Evolutionary conservation across 371 early-diverging fungal species (phyloP), one percentile per base, ranked within the genome.

Genomic region (Gilbertella persicaria): DNA sequence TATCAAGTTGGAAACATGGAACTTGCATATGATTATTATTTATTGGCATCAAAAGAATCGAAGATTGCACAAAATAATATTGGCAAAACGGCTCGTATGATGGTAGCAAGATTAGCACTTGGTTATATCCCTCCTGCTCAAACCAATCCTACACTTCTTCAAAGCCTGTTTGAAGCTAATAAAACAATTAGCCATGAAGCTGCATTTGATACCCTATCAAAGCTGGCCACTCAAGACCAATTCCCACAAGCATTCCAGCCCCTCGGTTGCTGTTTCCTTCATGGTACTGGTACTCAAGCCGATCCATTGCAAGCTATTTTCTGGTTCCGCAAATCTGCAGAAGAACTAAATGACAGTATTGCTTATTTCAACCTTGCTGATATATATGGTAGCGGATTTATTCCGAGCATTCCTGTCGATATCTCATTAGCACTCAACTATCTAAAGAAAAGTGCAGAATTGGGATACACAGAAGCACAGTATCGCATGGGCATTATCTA

Each of bases 31-130:
- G 38, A 45, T 14, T 62, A 73, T 17, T 77, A 71, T 50, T 28
- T 58, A 17, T 45, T 64, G 7, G 78, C 78, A 23, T 69, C 78
- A 20, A 59, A 69, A 23, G 60, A 69, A 35, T 39, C 55, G 7
- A 57, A 58, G 8, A 52, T 77, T 8, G 46, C 44, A n/a, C 52
- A 64, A n/a, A 65, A 48, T n/a, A 56, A 60, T 0, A 59, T 68
- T 39, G 73, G 74, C 7, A 64, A 61, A 16, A 62, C 64, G 1
- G 62, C 78, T 12, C 63, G 58, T 26, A 59, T 77, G 21, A 77
- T 77, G 78, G 60, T 71, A 1, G 71, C 78, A 19, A 54, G 72
- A n/a, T 65, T 73, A 21, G 59, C 69, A 10, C 57, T 77, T 19
- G 70, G 71, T 40, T 67, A 72, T 50, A 58, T 66, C 29, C 68